Evolutionary conservation across 768 basidiomycete species (phyloP), one percentile per base, ranked within the genome.

Genomic region (Lentinula guzmanii): DNA sequence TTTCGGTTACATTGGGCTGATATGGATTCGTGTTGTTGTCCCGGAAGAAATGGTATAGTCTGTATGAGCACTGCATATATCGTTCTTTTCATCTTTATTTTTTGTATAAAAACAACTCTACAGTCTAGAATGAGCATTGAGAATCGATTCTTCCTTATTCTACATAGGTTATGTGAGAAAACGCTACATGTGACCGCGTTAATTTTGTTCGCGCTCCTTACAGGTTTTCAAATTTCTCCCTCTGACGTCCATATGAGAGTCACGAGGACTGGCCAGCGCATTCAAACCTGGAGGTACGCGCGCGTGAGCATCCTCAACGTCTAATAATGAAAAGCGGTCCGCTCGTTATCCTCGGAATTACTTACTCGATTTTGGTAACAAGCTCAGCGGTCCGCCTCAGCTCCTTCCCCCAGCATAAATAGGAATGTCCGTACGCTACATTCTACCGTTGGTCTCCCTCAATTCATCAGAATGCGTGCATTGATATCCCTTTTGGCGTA

Each of bases 61-160:
- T 39, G 37, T 39, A 8, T 4, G 13, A 39, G 13, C 13, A 39
- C 37, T 8, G 9, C 37, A 8, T 39, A 13, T 39, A 39, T 39
- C 9, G 16, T 45, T 7, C 43, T 45, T 18, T 45, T 45, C 11
- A n/a, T n/a, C 16, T 18, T 7, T 28, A 4, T 28, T 45, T 45
- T 21, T 45, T 45, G 43, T 45, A 45, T 45, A 45, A 2, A 45
- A 45, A 39, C 7, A 39, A 51, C 46, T 71, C 65, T 59, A 11
- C 24, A 28, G 28, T 37, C 5, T 39, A 39, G 37, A 39, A 39
- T 39, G 37, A 39, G 28, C 3, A 28, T 28, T 39, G 37, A 39
- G 28, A 28, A 28, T 28, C 28, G 28, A 28, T 28, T 28, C 28
- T 28, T 28, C 28, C 28, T 28, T 28, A 28, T 28, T 28, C 28